Conservation (phyloP, 768 basidiomycete genomes). For the Russula foetens region DNA sequence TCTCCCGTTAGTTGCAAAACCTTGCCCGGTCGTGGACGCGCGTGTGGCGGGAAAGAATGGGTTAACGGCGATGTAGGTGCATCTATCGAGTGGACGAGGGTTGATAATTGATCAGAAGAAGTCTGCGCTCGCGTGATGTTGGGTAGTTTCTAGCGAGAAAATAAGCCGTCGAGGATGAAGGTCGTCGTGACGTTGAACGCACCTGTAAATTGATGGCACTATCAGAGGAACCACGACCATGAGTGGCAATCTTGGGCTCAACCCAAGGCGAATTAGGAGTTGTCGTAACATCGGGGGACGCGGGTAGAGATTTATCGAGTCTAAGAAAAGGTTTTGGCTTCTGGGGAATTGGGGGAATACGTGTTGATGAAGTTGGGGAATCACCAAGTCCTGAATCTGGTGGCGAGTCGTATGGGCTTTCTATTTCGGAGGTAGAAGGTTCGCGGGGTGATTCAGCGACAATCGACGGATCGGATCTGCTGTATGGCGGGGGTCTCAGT, state of each 20-base stretch:
- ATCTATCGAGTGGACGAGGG: neutral
- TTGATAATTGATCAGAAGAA: neutral
- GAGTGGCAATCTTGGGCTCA: neutral
- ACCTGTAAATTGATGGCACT: slow-evolving; percentile 1
- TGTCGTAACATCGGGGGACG: slow-evolving; percentile 4
- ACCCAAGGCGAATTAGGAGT: neutral
- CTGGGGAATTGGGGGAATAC: slow-evolving; percentile 8
- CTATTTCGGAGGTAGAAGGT: neutral
- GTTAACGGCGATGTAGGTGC: neutral
- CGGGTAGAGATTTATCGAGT: slow-evolving; percentile 16
- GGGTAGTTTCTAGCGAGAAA: slow-evolving; percentile 11
- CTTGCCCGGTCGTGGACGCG: slow-evolving; percentile 27
- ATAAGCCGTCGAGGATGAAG: slow-evolving; percentile 8
- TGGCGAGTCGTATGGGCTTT: neutral
- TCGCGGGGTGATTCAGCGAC: neutral
- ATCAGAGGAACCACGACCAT: slow-evolving; percentile 7
- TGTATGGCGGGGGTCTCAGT: neutral
- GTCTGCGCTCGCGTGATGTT: slow-evolving; percentile 7
- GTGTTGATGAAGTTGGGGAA: neutral
- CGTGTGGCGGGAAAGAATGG: neutral
- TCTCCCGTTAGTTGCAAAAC: slow-evolving; percentile 34
- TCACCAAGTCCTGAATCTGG: neutral
- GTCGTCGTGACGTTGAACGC: slow-evolving; percentile 7
- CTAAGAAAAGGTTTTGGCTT: slow-evolving; percentile 6
- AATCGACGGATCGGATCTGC: neutral